Evolutionary conservation across 345 rosid genomes (phyloP).

Genomic region (Lepidium didymum): DNA sequence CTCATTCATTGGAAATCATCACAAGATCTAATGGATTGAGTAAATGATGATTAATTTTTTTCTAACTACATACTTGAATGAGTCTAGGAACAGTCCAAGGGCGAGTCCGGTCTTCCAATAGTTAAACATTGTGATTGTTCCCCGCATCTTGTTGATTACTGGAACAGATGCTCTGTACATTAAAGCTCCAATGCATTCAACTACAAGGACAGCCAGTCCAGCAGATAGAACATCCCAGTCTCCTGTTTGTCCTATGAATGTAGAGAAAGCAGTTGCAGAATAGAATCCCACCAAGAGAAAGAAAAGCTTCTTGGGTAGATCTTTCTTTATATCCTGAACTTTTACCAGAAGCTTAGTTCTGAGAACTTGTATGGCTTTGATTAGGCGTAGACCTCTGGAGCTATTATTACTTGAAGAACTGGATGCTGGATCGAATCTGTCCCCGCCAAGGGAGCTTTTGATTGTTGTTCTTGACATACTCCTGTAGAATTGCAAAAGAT

Average conservation of each 20-base stretch:
- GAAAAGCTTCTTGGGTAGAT: constrained; percentile 62
- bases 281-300: constrained; percentile 89
- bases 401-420: constrained; percentile 24
- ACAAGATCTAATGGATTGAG: constrained; percentile 3
- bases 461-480: constrained; percentile 43
- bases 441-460: constrained; percentile 43
- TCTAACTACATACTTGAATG: constrained; percentile 64
- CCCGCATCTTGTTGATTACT: constrained; percentile 38
- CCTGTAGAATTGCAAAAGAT: constrained; percentile 35
- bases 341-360: constrained; percentile 46
- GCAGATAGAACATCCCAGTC: constrained; percentile 98
- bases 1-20: not conserved
- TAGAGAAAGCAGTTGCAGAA: constrained; percentile 52
- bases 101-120: constrained; percentile 90
- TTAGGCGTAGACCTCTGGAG: constrained; percentile 49
- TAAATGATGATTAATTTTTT: constrained; percentile 1
- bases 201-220: constrained; percentile 64
- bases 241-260: constrained; percentile 92
- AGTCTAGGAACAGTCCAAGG: constrained; percentile 91
- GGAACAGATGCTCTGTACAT: constrained; percentile 67
- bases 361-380: constrained; percentile 51
- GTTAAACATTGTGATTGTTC: constrained; percentile 62
- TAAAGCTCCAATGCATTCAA: constrained; percentile 89
- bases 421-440: constrained; percentile 55
- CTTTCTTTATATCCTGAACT: constrained; percentile 51